phyloP scores from a whole-genome alignment of 805 yeast species.

The Teunomyces lycoperdinae region DNA sequence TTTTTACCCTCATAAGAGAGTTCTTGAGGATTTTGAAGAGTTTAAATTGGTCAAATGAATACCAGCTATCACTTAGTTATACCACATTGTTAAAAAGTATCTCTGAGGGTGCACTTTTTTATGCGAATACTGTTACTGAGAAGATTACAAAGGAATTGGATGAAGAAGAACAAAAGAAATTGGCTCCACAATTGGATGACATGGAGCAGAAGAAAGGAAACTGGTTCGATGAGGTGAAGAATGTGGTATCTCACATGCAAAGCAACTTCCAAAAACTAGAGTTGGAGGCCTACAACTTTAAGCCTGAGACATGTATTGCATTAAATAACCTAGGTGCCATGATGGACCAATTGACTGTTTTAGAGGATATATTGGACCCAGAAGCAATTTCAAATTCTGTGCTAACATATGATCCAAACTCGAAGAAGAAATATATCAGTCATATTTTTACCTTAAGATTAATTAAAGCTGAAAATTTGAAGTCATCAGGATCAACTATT shows the following conservation, averaged over 20 bases:
- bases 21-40: constrained; percentile 54
- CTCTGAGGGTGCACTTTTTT: constrained; percentile 55
- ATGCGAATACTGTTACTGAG: constrained; percentile 40
- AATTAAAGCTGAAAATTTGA: constrained; percentile 60
- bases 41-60: constrained; percentile 64
- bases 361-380: constrained; percentile 59
- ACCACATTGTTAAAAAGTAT: constrained; percentile 61
- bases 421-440: constrained; percentile 33
- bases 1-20: constrained; percentile 61
- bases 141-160: constrained; percentile 44
- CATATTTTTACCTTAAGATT: constrained; percentile 64
- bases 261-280: constrained; percentile 31
- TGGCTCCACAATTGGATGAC: constrained; percentile 7
- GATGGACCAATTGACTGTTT: constrained; percentile 43
- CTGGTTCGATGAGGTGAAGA: constrained; percentile 55
- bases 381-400: constrained; percentile 50
- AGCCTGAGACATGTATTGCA: constrained; percentile 66
- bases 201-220: constrained; percentile 13
- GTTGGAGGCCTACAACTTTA: constrained; percentile 49
- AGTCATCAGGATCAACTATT: constrained; percentile 31
- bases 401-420: constrained; percentile 28
- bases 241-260: constrained; percentile 44
- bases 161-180: constrained; percentile 24
- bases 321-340: constrained; percentile 62
- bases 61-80: constrained; percentile 59